A percentile compares a stretch with the other conserved stretches of the same genome.
Conservation (phyloP, 2,329 filamentous ascomycete species). For the Fusarium sp. region DNA sequence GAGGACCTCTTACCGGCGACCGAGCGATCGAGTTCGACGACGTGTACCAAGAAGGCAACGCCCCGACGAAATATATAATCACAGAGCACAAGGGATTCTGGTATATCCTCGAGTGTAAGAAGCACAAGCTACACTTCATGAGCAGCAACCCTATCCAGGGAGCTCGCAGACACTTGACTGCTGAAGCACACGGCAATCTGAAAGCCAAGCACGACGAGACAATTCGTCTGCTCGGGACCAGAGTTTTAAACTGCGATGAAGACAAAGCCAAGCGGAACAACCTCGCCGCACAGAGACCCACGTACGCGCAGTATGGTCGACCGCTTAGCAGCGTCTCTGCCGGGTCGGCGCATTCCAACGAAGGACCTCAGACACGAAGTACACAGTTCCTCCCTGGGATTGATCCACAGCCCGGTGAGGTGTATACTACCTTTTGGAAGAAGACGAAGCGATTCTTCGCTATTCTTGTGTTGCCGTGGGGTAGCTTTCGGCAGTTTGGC, state of each 20-base stretch:
- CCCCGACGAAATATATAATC: not conserved
- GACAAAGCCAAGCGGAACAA: not conserved
- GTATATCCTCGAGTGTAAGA: conserved; percentile 19
- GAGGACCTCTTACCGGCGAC: not conserved
- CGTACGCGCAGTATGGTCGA: not conserved
- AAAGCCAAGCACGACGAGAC: not conserved
- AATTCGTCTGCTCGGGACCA: fast-evolving
- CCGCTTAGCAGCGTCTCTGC: not conserved
- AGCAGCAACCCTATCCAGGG: not conserved
- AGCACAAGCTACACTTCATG: not conserved
- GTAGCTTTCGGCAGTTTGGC: not conserved
- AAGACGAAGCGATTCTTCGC: not conserved
- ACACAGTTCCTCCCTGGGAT: not conserved
- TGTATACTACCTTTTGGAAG: conserved; percentile 1
- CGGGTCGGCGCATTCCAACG: not conserved
- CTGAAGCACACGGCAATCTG: not conserved
- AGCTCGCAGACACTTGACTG: not conserved
- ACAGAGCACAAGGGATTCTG: not conserved
- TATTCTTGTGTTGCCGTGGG: not conserved
- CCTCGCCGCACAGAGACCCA: not conserved
- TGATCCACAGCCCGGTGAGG: conserved; percentile 1
- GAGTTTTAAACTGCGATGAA: fast-evolving
- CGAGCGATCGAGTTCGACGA: not conserved
- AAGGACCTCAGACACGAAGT: not conserved
- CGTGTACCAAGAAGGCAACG: conserved; percentile 13